A percentile compares a stretch with the other conserved stretches of the same genome.
These are phyloP conservation scores for Emericellopsis atlantica DNA, from an alignment of 2,329 filamentous ascomycete genomes.

Conservation along the genomic window DNA sequence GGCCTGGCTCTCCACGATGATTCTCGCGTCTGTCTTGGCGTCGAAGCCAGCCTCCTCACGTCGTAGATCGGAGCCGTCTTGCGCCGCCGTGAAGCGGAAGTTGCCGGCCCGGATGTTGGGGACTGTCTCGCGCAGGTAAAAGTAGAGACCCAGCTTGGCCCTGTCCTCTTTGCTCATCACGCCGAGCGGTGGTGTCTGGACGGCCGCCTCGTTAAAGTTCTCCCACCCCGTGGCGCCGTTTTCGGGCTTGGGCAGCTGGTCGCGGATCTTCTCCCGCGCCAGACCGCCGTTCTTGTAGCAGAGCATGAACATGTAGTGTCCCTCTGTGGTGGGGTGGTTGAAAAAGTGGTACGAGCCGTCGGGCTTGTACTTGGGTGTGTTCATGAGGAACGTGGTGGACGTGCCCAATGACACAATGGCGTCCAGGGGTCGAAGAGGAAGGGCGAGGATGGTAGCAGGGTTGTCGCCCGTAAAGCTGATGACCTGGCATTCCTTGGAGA, in stretches of 20 bases:
- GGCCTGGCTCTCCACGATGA: slow-evolving; percentile 90
- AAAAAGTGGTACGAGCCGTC: slow-evolving; percentile 94
- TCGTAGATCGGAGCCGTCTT: slow-evolving; percentile 36
- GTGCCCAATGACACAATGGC: slow-evolving; percentile 93
- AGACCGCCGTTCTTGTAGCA: slow-evolving; percentile 98
- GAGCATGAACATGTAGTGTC: slow-evolving; percentile 99
- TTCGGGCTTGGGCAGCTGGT: slow-evolving; percentile 52
- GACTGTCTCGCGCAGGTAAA: slow-evolving; percentile 89
- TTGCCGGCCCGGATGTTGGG: slow-evolving; percentile 78
- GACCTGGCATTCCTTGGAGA: slow-evolving; percentile 61
- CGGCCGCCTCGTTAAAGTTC: slow-evolving; percentile 63
- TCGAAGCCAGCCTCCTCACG: slow-evolving; percentile 22
- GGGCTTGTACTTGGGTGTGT: slow-evolving; percentile 80
- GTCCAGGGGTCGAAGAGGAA: slow-evolving; percentile 77
- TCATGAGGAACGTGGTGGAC: slow-evolving; percentile 95
- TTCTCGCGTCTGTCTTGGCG: slow-evolving; percentile 61
- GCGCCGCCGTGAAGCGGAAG: slow-evolving; percentile 62
- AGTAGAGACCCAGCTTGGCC: slow-evolving; percentile 89
- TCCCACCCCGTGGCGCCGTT: slow-evolving; percentile 51
- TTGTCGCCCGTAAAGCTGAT: slow-evolving; percentile 93
- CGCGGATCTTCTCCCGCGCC: slow-evolving; percentile 79
- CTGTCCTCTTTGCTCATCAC: slow-evolving; percentile 37
- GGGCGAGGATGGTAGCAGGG: slow-evolving; percentile 82
- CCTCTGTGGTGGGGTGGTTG: slow-evolving; percentile 85
- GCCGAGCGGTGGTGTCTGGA: slow-evolving; percentile 57